phyloP scores from a whole-genome alignment of 2,329 filamentous ascomycete genomes.

The Fusarium brachygibbosum region DNA sequence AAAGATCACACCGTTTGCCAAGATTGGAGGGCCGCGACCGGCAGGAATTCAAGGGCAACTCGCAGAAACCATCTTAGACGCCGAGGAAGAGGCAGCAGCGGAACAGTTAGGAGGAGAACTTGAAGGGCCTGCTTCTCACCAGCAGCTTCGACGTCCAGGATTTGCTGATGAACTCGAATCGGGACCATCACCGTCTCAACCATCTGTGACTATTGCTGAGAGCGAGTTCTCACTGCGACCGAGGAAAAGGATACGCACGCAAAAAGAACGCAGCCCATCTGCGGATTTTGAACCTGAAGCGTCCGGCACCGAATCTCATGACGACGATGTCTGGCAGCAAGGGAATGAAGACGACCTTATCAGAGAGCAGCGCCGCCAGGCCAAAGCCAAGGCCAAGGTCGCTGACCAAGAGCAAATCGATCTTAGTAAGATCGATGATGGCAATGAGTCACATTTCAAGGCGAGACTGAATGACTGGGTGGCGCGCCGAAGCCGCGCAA shows the following conservation, averaged over 20 bases:
- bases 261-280: constrained; percentile 56
- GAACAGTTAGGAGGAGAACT: constrained; percentile 57
- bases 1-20: constrained; percentile 96
- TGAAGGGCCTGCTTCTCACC: constrained; percentile 73
- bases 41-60: constrained; percentile 76
- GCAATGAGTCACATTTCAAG: constrained; percentile 86
- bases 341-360: constrained; percentile 57
- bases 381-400: constrained; percentile 55
- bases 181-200: constrained; percentile 33
- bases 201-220: constrained; percentile 52
- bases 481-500: constrained; percentile 60
- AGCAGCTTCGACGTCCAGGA: constrained; percentile 79
- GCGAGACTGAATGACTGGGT: constrained; percentile 82
- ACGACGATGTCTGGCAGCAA: constrained; percentile 56
- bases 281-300: constrained; percentile 62
- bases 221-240: constrained; percentile 71
- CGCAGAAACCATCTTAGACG: constrained; percentile 83
- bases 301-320: constrained; percentile 53
- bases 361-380: constrained; percentile 58
- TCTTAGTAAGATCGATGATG: constrained; percentile 81
- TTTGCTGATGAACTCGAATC: constrained; percentile 63
- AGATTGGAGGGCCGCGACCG: constrained; percentile 74
- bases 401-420: constrained; percentile 60
- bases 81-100: constrained; percentile 76
- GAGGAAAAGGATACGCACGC: constrained; percentile 66